These are phyloP conservation scores for Picochlorum sp. DNA, from an alignment of 139 green algal genomes.

Conservation along the genomic window DNA sequence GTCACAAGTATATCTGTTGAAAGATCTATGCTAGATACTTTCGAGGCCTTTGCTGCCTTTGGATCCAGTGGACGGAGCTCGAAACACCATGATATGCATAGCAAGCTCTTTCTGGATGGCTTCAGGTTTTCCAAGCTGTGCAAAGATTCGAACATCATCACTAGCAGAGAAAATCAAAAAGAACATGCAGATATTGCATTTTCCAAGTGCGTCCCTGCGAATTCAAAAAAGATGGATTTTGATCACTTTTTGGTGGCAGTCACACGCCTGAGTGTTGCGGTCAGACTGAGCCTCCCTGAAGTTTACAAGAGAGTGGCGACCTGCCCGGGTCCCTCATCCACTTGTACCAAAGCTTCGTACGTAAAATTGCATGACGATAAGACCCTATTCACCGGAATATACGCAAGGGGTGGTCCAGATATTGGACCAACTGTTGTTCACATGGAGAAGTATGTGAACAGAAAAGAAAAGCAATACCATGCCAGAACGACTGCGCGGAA, in stretches of 20 bases:
- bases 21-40: neutral
- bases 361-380: slow-evolving; percentile 9
- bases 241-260: slow-evolving; percentile 6
- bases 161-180: neutral
- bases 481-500: neutral
- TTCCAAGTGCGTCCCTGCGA: neutral
- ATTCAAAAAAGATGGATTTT: neutral
- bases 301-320: neutral
- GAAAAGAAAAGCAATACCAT: neutral
- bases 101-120: neutral
- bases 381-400: neutral
- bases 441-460: neutral
- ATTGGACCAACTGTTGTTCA: neutral
- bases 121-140: slow-evolving; percentile 10
- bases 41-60: slow-evolving; percentile 6
- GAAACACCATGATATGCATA: neutral
- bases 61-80: neutral
- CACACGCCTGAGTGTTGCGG: neutral
- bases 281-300: neutral
- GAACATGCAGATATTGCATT: neutral
- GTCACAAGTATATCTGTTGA: neutral
- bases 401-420: slow-evolving; percentile 1
- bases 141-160: slow-evolving; percentile 5
- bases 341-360: neutral
- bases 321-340: neutral